These are phyloP conservation scores for Haplosporangium sp. DNA, from an alignment of 371 early-diverging fungal species.

Conservation along the genomic window DNA sequence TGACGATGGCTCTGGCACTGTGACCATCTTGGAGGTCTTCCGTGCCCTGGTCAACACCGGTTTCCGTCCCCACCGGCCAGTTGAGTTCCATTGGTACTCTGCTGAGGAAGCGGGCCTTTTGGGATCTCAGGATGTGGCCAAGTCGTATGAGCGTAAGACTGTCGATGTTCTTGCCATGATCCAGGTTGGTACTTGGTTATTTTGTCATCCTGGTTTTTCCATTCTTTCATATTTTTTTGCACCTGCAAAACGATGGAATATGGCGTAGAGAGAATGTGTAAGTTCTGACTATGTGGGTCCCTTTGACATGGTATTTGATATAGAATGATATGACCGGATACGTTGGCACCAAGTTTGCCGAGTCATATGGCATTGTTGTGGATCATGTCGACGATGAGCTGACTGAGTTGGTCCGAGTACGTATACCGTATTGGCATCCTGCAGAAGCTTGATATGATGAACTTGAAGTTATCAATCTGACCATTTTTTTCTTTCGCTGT, in stretches of 20 bases:
- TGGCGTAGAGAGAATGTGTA: too few relatives aligned
- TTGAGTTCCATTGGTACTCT: constrained; percentile 97
- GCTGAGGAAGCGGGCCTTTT: constrained; percentile 90
- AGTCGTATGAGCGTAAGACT: constrained; percentile 67
- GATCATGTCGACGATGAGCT: constrained; percentile 83
- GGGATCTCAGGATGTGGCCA: constrained; percentile 91
- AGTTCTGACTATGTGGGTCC: too few relatives aligned
- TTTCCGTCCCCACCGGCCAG: constrained; percentile 81
- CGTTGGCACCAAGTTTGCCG: constrained; percentile 62
- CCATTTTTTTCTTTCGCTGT: constrained; percentile 10
- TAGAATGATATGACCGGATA: constrained; percentile 89
- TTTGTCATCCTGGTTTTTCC: neutral
- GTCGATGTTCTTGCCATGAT: constrained; percentile 81
- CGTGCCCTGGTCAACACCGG: constrained; percentile 73
- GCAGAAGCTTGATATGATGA: neutral
- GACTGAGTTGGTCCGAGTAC: constrained; percentile 69
- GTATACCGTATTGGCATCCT: constrained; percentile 49
- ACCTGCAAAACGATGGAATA: too few relatives aligned
- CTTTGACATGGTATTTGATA: neutral
- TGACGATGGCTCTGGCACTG: constrained; percentile 93
- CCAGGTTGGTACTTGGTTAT: constrained; percentile 56
- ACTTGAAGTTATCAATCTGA: neutral
- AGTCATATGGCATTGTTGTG: constrained; percentile 84
- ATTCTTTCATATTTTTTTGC: neutral
- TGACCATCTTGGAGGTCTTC: constrained; percentile 90